phyloP scores from a whole-genome alignment of 768 basidiomycete genomes.

The Suillus lakei region DNA sequence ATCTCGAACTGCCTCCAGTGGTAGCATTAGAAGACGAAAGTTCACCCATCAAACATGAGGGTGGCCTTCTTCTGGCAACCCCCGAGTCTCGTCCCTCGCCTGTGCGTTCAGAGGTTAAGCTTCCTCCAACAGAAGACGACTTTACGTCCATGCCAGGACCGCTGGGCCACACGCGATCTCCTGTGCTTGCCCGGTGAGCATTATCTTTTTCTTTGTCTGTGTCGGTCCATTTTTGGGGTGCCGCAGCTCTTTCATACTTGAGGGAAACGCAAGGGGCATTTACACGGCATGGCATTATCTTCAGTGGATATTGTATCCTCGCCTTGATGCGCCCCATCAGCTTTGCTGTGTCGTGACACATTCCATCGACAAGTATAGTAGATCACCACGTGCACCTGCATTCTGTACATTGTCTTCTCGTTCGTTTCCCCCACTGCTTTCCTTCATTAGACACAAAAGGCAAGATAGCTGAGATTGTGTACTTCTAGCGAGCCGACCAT shows the following conservation, averaged over 20 bases:
- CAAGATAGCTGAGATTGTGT: conserved; percentile 19
- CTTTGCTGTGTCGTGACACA: conserved; percentile 5
- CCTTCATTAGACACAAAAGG: conserved; percentile 1
- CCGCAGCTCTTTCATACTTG: conserved; percentile 3
- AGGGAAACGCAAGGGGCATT: neutral
- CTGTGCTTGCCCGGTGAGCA: conserved; percentile 36
- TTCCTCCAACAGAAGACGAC: conserved; percentile 19
- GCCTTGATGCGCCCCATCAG: conserved; percentile 7
- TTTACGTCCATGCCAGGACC: conserved; percentile 5
- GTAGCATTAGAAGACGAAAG: conserved; percentile 27
- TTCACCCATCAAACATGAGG: conserved; percentile 32
- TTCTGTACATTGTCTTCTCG: neutral
- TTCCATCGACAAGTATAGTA: conserved; percentile 19
- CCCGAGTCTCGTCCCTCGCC: conserved; percentile 18
- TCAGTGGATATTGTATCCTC: neutral
- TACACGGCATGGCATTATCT: neutral
- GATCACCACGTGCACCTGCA: conserved; percentile 20
- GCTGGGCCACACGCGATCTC: conserved; percentile 34
- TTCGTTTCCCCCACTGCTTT: conserved; percentile 1
- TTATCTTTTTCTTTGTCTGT: neutral
- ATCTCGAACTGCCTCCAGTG: conserved; percentile 15
- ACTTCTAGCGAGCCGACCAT: conserved; percentile 50
- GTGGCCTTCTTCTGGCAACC: conserved; percentile 21
- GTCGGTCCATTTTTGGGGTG: neutral
- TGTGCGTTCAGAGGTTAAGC: conserved; percentile 13